These are phyloP conservation scores for Tetrapisispora namnaoensis DNA, from an alignment of 805 yeast species.

Conservation along the genomic window DNA sequence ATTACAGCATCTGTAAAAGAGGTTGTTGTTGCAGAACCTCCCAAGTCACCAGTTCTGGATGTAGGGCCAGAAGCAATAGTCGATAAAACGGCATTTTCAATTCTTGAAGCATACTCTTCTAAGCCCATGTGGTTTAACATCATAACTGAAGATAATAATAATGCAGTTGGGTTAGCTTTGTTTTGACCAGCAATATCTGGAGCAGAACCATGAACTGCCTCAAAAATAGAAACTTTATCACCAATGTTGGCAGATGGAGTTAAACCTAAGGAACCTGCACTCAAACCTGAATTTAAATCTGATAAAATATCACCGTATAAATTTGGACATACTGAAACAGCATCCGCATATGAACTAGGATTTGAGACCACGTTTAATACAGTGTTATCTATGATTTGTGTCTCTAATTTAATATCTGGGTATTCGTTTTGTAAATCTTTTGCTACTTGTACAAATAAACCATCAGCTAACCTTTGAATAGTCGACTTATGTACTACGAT, in stretches of 20 bases:
- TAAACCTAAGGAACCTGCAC: conserved; percentile 94
- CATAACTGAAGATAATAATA: conserved; percentile 92
- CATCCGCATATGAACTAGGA: conserved; percentile 74
- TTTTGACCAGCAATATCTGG: conserved; percentile 99
- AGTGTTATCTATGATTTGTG: conserved; percentile 91
- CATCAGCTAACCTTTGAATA: conserved; percentile 96
- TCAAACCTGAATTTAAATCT: conserved; percentile 89
- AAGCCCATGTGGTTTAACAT: conserved; percentile 98
- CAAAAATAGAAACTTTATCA: conserved; percentile 93
- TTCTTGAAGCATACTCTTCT: conserved; percentile 67
- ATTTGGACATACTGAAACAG: conserved; percentile 96
- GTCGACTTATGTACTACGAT: conserved; percentile 97
- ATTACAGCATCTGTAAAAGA: conserved; percentile 92
- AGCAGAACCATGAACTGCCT: conserved; percentile 99
- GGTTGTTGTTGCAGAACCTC: conserved; percentile 81
- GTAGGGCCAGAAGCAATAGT: conserved; percentile 94
- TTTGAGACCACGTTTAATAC: conserved; percentile 82
- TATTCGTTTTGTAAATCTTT: conserved; percentile 81
- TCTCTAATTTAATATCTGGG: conserved; percentile 78
- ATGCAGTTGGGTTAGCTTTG: conserved; percentile 97
- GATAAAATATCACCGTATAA: conserved; percentile 98
- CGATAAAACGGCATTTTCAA: conserved; percentile 73
- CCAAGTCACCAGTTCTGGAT: conserved; percentile 88
- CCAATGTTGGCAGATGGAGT: conserved; percentile 99
- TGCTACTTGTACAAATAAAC: conserved; percentile 89